Percentiles rank a stretch among this genome's conserved stretches.
phyloP scores from a whole-genome alignment of 2,329 filamentous ascomycete species.

The Chaetomiaceae sp. region DNA sequence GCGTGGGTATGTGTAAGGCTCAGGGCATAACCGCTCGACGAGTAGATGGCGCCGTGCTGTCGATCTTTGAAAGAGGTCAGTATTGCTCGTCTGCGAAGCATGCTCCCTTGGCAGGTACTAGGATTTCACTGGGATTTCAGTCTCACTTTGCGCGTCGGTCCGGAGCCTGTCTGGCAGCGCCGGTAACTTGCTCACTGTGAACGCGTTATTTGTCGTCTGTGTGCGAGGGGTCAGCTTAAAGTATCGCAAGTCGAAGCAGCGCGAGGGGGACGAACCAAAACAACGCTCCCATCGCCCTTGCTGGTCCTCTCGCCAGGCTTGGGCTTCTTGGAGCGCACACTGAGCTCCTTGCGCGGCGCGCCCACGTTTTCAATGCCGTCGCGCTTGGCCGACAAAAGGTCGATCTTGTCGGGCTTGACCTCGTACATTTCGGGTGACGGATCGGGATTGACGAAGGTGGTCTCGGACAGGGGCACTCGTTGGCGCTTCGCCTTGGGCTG shows the following conservation, averaged over 20 bases:
- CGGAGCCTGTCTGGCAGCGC: constrained; percentile 73
- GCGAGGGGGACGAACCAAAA: constrained; percentile 46
- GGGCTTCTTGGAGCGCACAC: constrained; percentile 55
- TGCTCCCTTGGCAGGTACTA: background rate
- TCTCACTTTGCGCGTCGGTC: constrained; percentile 58
- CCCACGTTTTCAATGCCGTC: constrained; percentile 40
- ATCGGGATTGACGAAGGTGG: constrained; percentile 50
- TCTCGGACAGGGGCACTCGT: constrained; percentile 51
- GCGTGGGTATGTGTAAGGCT: constrained; percentile 76
- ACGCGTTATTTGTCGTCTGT: constrained; percentile 77
- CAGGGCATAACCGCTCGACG: constrained; percentile 66
- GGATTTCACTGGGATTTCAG: background rate
- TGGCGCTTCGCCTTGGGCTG: constrained; percentile 59
- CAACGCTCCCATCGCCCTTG: constrained; percentile 62
- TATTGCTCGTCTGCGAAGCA: constrained; percentile 1
- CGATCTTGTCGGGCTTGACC: constrained; percentile 48
- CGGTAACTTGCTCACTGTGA: constrained; percentile 77
- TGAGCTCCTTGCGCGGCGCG: constrained; percentile 43
- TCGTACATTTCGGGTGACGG: constrained; percentile 48
- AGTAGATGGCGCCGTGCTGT: constrained; percentile 61
- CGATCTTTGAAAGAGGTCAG: constrained; percentile 41
- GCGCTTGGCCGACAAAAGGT: constrained; percentile 39
- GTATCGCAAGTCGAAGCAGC: background rate
- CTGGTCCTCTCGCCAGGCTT: constrained; percentile 56
- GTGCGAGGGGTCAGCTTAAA: constrained; percentile 21